phyloP scores from a whole-genome alignment of 176 grass and related monocot species.

The Cocos nucifera region DNA sequence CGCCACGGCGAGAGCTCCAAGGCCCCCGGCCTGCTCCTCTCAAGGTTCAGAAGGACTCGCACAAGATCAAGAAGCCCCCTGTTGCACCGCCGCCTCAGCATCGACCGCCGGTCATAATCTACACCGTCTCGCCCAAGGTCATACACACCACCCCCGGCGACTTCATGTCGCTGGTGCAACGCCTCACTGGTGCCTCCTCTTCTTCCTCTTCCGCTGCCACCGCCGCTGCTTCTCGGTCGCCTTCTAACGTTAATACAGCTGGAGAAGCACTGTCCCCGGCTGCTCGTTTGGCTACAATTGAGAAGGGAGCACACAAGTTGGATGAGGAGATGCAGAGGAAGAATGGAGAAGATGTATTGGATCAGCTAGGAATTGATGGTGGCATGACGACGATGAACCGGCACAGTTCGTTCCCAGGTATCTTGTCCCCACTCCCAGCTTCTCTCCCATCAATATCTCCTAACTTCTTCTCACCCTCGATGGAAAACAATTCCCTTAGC shows the following conservation, averaged over 20 bases:
- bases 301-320: background rate
- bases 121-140: constrained; percentile 50
- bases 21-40: constrained; percentile 16
- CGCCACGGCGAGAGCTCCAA: no score
- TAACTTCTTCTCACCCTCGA: constrained; percentile 24
- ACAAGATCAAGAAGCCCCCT: constrained; percentile 40
- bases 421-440: constrained; percentile 9
- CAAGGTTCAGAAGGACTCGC: constrained; percentile 30
- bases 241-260: background rate
- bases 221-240: background rate
- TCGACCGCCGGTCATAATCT: constrained; percentile 50
- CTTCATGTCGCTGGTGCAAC: constrained; percentile 71
- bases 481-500: background rate
- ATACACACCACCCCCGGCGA: constrained; percentile 36
- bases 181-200: constrained; percentile 32
- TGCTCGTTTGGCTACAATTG: constrained; percentile 15
- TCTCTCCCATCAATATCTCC: constrained; percentile 21
- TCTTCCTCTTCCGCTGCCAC: background rate
- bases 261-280: constrained; percentile 14
- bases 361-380: constrained; percentile 7
- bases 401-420: background rate
- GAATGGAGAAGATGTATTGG: constrained; percentile 7
- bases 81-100: background rate
- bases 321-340: background rate
- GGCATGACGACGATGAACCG: background rate